Conservation (phyloP, 2,329 filamentous ascomycete genomes). For the Aspergillus spinulosporus region DNA sequence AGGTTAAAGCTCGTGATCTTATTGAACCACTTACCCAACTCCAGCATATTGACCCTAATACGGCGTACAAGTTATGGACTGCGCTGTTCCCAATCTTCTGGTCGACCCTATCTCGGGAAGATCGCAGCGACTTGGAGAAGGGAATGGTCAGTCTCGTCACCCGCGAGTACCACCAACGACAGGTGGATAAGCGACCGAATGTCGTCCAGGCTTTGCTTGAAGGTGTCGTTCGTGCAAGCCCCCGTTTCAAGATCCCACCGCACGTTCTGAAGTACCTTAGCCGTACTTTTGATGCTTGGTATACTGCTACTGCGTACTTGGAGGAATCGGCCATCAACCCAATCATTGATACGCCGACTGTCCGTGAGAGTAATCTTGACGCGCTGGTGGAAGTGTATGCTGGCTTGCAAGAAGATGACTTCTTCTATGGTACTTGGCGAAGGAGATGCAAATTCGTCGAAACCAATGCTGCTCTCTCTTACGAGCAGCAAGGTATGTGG, state of each 20-base stretch:
- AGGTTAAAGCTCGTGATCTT: constrained; percentile 83
- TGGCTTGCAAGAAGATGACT: constrained; percentile 86
- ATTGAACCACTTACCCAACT: constrained; percentile 88
- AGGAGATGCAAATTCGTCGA: constrained; percentile 94
- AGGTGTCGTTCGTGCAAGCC: constrained; percentile 78
- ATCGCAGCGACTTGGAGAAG: constrained; percentile 85
- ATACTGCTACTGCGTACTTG: constrained; percentile 85
- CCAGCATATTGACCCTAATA: constrained; percentile 79
- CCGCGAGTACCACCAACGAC: constrained; percentile 91
- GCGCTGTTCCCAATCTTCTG: constrained; percentile 90
- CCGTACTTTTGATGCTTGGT: constrained; percentile 95
- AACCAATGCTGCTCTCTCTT: constrained; percentile 94
- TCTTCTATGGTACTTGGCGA: constrained; percentile 97
- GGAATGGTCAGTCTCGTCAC: constrained; percentile 87
- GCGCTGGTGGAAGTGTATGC: constrained; percentile 93
- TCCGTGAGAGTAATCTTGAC: constrained; percentile 92
- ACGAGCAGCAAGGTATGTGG: constrained; percentile 99
- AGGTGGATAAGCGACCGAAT: constrained; percentile 93
- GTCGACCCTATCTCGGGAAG: constrained; percentile 83
- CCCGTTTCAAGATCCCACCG: constrained; percentile 87
- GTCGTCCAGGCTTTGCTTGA: constrained; percentile 91
- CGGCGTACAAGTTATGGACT: constrained; percentile 89
- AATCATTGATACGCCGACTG: constrained; percentile 75
- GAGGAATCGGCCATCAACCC: constrained; percentile 86
- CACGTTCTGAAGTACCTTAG: constrained; percentile 96